Conservation (phyloP, 108 stramenopile genomes). For the Fragilariopsis cylindrus region DNA sequence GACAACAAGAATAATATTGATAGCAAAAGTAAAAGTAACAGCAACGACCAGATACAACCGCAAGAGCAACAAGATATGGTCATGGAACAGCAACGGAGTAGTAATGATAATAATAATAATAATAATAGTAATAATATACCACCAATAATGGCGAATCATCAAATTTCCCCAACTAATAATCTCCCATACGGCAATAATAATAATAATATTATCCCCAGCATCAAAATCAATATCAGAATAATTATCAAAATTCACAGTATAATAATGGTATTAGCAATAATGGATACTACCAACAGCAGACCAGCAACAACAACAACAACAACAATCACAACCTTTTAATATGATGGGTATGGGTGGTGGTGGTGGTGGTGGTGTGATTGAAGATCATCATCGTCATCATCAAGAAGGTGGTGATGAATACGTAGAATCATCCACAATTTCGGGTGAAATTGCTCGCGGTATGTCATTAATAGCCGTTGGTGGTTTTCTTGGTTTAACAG, state of each 20-base stretch:
- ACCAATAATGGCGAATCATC: background rate
- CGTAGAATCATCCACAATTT: too few relatives aligned
- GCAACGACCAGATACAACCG: background rate
- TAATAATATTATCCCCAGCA: background rate
- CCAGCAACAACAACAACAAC: too few relatives aligned
- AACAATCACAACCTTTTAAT: background rate
- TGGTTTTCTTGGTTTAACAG: slow-evolving; percentile 46
- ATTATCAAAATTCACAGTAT: too few relatives aligned
- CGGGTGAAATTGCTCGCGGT: slow-evolving; percentile 16
- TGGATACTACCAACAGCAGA: too few relatives aligned
- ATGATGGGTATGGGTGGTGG: slow-evolving; percentile 10
- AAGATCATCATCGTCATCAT: background rate
- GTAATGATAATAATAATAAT: background rate
- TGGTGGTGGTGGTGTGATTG: slow-evolving; percentile 9
- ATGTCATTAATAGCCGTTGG: slow-evolving; percentile 39
- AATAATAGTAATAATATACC: background rate
- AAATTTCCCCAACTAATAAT: background rate
- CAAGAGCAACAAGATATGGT: too few relatives aligned
- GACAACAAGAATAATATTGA: slow-evolving; percentile 12
- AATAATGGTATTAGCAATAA: too few relatives aligned
- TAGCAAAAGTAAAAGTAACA: background rate
- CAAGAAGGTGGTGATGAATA: too few relatives aligned
- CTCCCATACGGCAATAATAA: background rate
- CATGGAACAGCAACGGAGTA: too few relatives aligned
- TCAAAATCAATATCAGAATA: background rate